Base-by-base conservation (phyloP, 768 basidiomycete genomes). In the Floccularia luteovirens region DNA sequence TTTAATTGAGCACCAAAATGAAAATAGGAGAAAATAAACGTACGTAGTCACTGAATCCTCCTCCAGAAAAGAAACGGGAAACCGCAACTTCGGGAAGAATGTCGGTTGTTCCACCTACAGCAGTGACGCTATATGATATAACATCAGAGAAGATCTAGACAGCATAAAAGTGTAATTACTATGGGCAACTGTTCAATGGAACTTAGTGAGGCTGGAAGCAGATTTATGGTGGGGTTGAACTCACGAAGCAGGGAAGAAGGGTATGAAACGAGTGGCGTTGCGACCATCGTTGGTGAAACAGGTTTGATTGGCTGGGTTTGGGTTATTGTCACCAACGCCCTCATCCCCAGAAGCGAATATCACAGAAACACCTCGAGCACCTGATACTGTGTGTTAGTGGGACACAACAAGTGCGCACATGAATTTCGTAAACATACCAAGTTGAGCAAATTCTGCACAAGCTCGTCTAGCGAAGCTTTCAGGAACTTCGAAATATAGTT, bases 41-140 rank as follows among this genome's bases (percentile, higher is more conserved):
- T 24, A 82, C 80, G 40, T 75, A 75, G 46, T 80, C 64, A 53
- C 80, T 82, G 62, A 86, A 88, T 13, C 84, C 82, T 13, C 83
- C 82, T 5, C 82, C 79, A 24, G 81, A 83, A 60, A 80, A 80
- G 47, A 62, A 64, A 17, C 58, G 47, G 13, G 38, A 53, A 0
- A 67, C 70, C 0, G 74, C 75, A 3, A 63, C 63, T 55, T 86
- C 82, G 0, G 79, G 82, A 27, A 17, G 7, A 27, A 59, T 44
- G 23, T 52, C 52, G 0, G 51, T 45, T 8, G 82, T 83, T 5
- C 71, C 82, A 6, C 83, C 83, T 2, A 87, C 82, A 2, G 79
- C 48, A 3, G 83, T 87, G 8, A 86, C 76, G 44, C 82, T 84
- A 28, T 19, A 39, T 14, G 14, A n/a, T 14, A 12, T 21, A n/a